Conservation (phyloP, 164 flowering plant genomes). For the Chloranthus sessilifolius region DNA sequence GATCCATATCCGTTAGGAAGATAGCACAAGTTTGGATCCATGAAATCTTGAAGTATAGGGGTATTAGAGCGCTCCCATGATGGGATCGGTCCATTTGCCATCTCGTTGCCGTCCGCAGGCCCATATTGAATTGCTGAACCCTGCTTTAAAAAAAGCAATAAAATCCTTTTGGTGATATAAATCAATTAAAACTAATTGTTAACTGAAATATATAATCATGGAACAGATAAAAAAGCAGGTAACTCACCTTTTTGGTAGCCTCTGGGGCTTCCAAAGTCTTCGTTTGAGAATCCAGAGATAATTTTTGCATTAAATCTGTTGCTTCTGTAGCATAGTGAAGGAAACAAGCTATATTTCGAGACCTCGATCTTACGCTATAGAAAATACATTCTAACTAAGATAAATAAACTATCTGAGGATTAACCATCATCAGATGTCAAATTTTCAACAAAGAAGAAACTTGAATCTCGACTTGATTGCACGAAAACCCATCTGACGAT, state of each 20-base stretch:
- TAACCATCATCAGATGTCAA: too few species aligned
- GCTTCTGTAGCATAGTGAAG: constrained; percentile 44
- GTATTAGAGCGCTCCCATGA: constrained; percentile 38
- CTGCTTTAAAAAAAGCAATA: constrained; percentile 18
- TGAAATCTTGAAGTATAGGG: constrained; percentile 26
- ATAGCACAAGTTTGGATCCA: constrained; percentile 35
- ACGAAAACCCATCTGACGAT: neutral
- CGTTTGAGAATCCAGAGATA: constrained; percentile 52
- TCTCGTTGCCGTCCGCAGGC: constrained; percentile 30
- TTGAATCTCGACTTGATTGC: too few species aligned
- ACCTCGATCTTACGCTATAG: too few species aligned
- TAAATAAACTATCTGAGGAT: too few species aligned
- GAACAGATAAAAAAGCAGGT: neutral
- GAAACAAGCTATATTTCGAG: too few species aligned
- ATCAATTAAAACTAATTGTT: too few species aligned
- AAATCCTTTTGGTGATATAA: too few species aligned
- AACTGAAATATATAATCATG: too few species aligned
- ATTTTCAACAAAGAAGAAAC: neutral
- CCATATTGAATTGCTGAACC: constrained; percentile 35
- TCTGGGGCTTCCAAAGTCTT: constrained; percentile 45
- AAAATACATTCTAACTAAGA: too few species aligned
- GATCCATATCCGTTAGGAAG: constrained; percentile 39
- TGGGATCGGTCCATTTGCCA: constrained; percentile 38
- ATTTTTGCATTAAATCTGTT: constrained; percentile 60
- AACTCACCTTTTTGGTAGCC: constrained; percentile 51